These are phyloP conservation scores for Bruguiera gymnorhiza DNA, from an alignment of 345 rosid species.

Conservation along the genomic window DNA sequence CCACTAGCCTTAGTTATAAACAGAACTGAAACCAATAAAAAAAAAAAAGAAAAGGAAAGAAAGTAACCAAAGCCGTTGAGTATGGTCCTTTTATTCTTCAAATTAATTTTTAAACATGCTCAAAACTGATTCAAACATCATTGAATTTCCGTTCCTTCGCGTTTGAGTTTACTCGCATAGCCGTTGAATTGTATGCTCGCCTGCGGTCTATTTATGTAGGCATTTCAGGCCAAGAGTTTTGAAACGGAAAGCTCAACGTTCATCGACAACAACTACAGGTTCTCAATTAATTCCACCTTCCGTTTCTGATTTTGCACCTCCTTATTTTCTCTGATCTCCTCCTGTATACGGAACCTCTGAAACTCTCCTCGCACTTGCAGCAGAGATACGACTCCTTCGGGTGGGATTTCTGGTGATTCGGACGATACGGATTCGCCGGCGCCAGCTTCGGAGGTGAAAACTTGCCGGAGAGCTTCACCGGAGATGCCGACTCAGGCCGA, in stretches of 20 bases:
- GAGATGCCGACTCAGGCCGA: slow-evolving; percentile 35
- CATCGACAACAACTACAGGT: slow-evolving; percentile 48
- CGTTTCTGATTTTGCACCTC: no score
- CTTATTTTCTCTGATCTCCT: background rate
- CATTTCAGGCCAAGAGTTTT: slow-evolving; percentile 36
- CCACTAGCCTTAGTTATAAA: no score
- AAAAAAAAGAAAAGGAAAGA: no score
- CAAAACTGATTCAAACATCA: no score
- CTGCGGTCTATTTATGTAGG: background rate
- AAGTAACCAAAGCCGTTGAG: no score
- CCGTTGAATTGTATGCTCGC: background rate
- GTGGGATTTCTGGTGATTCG: slow-evolving; percentile 25
- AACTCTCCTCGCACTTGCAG: slow-evolving; percentile 5
- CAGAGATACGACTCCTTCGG: slow-evolving; percentile 30
- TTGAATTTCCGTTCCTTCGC: no score
- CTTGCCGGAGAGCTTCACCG: background rate
- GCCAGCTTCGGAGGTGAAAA: background rate
- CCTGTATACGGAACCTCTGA: background rate
- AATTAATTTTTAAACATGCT: no score
- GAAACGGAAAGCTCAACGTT: slow-evolving; percentile 46
- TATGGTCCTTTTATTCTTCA: no score
- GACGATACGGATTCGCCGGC: slow-evolving; percentile 20
- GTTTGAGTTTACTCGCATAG: background rate
- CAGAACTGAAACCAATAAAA: no score
- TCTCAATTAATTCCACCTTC: slow-evolving; percentile 10